These are phyloP conservation scores for Butyriboletus regius DNA, from an alignment of 1,284 basidiomycete species.

Conservation along the genomic window DNA sequence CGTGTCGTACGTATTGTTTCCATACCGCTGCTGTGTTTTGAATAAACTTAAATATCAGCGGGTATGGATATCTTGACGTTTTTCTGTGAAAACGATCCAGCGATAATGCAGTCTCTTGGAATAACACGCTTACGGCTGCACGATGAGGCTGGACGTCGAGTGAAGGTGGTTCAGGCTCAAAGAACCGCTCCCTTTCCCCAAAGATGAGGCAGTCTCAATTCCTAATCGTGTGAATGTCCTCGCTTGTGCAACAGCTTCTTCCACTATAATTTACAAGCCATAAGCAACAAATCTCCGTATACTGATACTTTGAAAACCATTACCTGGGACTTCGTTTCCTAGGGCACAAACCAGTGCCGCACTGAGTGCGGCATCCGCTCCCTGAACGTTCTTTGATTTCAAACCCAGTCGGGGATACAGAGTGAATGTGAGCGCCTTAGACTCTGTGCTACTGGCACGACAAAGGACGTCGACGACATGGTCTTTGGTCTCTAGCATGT, in stretches of 20 bases:
- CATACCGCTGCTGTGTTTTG: conserved; percentile 49
- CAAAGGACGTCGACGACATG: conserved; percentile 71
- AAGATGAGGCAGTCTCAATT: conserved; percentile 61
- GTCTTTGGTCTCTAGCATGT: conserved; percentile 12
- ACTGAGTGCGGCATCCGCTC: conserved; percentile 84
- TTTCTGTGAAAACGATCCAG: conserved; percentile 38
- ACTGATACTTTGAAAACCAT: conserved; percentile 8
- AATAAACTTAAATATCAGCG: conserved; percentile 61
- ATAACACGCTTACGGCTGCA: conserved; percentile 49
- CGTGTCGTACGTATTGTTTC: conserved; percentile 73
- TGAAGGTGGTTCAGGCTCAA: conserved; percentile 69
- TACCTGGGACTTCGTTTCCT: conserved; percentile 43
- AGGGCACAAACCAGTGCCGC: conserved; percentile 70
- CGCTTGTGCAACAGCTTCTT: conserved; percentile 52
- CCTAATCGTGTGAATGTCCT: conserved; percentile 68
- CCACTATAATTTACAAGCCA: conserved; percentile 35
- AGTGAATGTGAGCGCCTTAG: conserved; percentile 23
- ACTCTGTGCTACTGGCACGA: conserved; percentile 14
- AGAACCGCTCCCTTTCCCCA: conserved; percentile 76
- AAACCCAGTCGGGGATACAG: conserved; percentile 61
- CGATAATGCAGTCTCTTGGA: neutral
- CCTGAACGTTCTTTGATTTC: conserved; percentile 74
- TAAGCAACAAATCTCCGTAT: neutral
- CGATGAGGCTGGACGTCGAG: conserved; percentile 40
- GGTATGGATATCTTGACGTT: conserved; percentile 55